Evolutionary conservation across 108 stramenopile species (phyloP).

Genomic region (Cyclotella distinguenda): DNA sequence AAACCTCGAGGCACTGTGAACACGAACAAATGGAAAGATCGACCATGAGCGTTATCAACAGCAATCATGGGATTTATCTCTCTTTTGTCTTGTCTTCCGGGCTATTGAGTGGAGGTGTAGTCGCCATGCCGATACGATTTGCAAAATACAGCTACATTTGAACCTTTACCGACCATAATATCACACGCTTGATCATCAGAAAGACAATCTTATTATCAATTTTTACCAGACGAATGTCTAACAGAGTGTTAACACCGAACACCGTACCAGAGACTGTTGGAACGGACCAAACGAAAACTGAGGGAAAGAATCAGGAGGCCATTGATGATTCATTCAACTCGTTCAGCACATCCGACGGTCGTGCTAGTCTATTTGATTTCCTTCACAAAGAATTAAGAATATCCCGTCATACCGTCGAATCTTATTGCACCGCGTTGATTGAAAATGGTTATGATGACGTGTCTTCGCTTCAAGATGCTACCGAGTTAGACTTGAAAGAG

Average conservation of each 20-base stretch:
- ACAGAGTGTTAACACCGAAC: slow-evolving; percentile 2
- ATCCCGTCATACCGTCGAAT: slow-evolving; percentile 30
- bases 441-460: slow-evolving; percentile 56
- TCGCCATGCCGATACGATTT: too few species aligned
- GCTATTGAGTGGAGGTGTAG: too few species aligned
- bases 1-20: too few species aligned
- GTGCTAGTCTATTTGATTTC: slow-evolving; percentile 29
- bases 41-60: too few species aligned
- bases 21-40: too few species aligned
- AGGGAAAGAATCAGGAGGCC: background rate
- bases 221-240: slow-evolving; percentile 16
- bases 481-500: slow-evolving; percentile 42
- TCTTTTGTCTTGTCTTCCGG: too few species aligned
- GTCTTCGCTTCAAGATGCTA: slow-evolving; percentile 44
- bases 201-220: too few species aligned
- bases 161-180: too few species aligned
- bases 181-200: too few species aligned
- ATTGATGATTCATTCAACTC: slow-evolving; percentile 4
- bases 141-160: too few species aligned
- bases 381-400: slow-evolving; percentile 41
- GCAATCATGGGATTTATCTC: too few species aligned
- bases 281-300: slow-evolving; percentile 3
- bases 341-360: slow-evolving; percentile 14
- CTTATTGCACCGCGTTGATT: slow-evolving; percentile 32
- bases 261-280: background rate